Base-by-base conservation (phyloP, 805 yeast genomes). In the Saccharomycopsis selenospora region DNA sequence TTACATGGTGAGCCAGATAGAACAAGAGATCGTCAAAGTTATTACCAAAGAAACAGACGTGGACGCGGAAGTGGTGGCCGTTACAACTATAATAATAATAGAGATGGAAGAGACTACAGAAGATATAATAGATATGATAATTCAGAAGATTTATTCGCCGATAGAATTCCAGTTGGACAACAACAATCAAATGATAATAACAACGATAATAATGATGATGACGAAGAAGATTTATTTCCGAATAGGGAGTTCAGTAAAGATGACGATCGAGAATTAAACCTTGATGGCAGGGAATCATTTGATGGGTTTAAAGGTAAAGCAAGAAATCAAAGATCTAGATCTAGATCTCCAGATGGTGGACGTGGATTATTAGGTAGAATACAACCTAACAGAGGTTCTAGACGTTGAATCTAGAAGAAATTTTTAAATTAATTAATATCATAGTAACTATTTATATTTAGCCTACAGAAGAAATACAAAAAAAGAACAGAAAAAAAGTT, bases 1-100 rank as follows among this genome's bases (percentile, higher is more conserved):
- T 59, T 79, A 14, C 82, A 83, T 55, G 91, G 91, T 3, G 89
- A 80, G 59, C 91, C 89, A 2, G 77, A 77, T 11, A 51, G 57
- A 24, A 51, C 49, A 24, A 59, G 56, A 36, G 59, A 57, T 29
- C 46, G 53, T 25, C 54, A 57, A 44, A 43, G 53, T 61, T 47
- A 55, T 61, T 40, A 46, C 36, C 11, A 42, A 11, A 33, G 40
- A 20, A 43, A 43, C 36, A 50, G 40, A 29, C 48, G 57, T 53
- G 42, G 42, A 40, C 27, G 30, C 45, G 43, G 30, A 42, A 44
- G 33, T 38, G 40, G 44, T 53, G 51, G 57, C 18, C 13, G 41
- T 10, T 13, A 22, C 13, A 17, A 52, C 20, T 17, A 29, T 24
- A 7, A 27, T 5, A 28, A 22, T 10, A 26, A 28, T 5, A n/a